Evolutionary conservation across 305 asterid genomes (phyloP), one percentile per base, ranked within the genome.

Genomic region (Plantago rigida): DNA sequence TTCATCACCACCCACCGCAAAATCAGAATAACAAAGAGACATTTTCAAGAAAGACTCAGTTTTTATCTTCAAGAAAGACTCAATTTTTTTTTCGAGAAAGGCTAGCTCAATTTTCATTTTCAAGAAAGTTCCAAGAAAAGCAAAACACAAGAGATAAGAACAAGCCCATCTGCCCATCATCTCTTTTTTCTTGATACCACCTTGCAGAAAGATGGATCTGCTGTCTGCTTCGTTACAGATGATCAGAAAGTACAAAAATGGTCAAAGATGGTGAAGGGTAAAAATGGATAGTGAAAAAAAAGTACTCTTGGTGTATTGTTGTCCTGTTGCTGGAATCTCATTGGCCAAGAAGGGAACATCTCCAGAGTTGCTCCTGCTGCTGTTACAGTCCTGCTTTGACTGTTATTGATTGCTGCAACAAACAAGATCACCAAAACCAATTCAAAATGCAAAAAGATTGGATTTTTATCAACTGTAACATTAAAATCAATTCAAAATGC

Each of bases 321-420:
- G 44, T 36, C 44, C 44, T 36, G 44, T 60, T 80, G 93, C 68
- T 86, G 87, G 77, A 86, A 83, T 78, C 87, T 88, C 73, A 83
- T 75, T 67, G 98, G 94, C 94, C 94, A 80, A 74, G 94, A 86
- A 63, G 95, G 96, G 87, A 92, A 92, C 89, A 88, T 88, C 52
- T 92, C 91, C 85, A 88, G 90, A 64, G 94, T 86, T 69, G 95
- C 85, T 44, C 89, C 95, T 72, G 93, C 91, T 72, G 78, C 78
- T 68, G 69, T 75, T 52, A 77, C 50, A 47, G 78, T 65, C 44
- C 44, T 36, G 44, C 44, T 36, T 36, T 36, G 44, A 36, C 44
- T 36, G 44, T 36, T 36, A 77, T 75, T 82, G 73, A 88, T 81
- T 81, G 91, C 98, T 92, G 95, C 93, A 80, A 55, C 71, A 68